A percentile compares a stretch with the other conserved stretches of the same genome.
Conservation (phyloP, 1,284 basidiomycete genomes). For the Ceratobasidium sp. region DNA sequence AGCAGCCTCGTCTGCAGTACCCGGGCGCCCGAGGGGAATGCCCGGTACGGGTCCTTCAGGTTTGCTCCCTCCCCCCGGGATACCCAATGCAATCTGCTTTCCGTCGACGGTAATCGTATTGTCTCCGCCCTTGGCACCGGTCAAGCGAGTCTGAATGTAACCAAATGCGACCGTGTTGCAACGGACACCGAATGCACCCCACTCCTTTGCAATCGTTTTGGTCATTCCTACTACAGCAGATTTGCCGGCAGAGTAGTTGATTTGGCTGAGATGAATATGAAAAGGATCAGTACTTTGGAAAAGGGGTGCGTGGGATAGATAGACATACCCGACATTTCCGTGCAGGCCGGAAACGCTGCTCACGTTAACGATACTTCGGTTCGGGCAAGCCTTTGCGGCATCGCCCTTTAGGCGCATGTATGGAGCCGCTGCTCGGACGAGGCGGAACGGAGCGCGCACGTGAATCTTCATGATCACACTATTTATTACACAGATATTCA, state of each 20-base stretch:
- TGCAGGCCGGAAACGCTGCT: slow-evolving; percentile 80
- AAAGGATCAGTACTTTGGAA: background rate
- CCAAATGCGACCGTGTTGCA: slow-evolving; percentile 84
- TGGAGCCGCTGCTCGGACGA: slow-evolving; percentile 83
- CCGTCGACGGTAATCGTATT: slow-evolving; percentile 80
- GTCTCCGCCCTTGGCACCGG: slow-evolving; percentile 77
- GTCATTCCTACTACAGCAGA: slow-evolving; percentile 78
- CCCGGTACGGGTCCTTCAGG: slow-evolving; percentile 56
- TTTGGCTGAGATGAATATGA: slow-evolving; percentile 66
- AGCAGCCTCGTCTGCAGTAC: slow-evolving; percentile 78
- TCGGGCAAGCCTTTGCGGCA: slow-evolving; percentile 54
- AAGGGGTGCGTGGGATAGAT: background rate
- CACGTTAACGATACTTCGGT: slow-evolving; percentile 79
- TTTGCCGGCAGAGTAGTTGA: slow-evolving; percentile 83
- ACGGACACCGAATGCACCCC: slow-evolving; percentile 82
- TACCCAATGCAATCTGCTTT: slow-evolving; percentile 82
- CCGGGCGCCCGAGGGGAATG: slow-evolving; percentile 81
- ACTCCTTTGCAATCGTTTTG: slow-evolving; percentile 88
- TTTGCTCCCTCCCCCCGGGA: slow-evolving; percentile 62
- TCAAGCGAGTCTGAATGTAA: slow-evolving; percentile 73
- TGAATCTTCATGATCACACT: slow-evolving; percentile 79
- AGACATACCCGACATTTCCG: slow-evolving; percentile 58
- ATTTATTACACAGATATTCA: background rate
- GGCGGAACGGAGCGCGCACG: slow-evolving; percentile 82
- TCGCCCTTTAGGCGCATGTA: slow-evolving; percentile 80